Conservation (phyloP, 2,329 filamentous ascomycete genomes). For the Penicillium sp. region DNA sequence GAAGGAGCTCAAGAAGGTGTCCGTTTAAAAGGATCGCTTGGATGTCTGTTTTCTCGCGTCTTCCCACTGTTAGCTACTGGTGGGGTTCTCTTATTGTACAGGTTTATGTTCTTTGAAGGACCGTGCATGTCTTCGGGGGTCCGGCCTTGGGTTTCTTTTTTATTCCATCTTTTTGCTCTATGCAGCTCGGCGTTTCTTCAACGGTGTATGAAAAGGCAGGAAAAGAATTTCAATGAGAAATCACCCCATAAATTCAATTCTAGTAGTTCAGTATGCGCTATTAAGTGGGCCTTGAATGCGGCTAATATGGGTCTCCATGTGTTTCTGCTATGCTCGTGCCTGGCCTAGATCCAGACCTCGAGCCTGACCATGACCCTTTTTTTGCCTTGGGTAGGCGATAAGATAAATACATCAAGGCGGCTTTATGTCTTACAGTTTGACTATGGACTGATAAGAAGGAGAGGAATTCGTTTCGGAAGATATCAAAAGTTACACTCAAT, state of each 20-base stretch:
- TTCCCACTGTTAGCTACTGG: constrained; percentile 26
- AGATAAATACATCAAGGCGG: background rate
- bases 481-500: background rate
- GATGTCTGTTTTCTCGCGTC: constrained; percentile 23
- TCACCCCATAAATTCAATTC: constrained; percentile 17
- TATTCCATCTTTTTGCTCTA: constrained; percentile 34
- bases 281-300: constrained; percentile 2
- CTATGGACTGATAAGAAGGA: background rate
- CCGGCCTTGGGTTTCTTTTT: constrained; percentile 37
- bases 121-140: constrained; percentile 41
- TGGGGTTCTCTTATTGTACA: constrained; percentile 38
- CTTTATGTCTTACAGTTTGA: background rate
- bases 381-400: background rate
- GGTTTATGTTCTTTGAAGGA: constrained; percentile 37
- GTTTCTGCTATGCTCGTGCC: background rate
- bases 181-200: constrained; percentile 40
- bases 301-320: background rate
- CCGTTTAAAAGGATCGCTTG: constrained; percentile 42
- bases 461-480: background rate
- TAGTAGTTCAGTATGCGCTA: background rate
- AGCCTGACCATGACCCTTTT: background rate
- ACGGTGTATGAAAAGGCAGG: constrained; percentile 43
- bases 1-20: constrained; percentile 60
- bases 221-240: constrained; percentile 30
- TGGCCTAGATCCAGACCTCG: background rate